phyloP scores from a whole-genome alignment of 2,329 filamentous ascomycete species.

The Monosporascus sp. region DNA sequence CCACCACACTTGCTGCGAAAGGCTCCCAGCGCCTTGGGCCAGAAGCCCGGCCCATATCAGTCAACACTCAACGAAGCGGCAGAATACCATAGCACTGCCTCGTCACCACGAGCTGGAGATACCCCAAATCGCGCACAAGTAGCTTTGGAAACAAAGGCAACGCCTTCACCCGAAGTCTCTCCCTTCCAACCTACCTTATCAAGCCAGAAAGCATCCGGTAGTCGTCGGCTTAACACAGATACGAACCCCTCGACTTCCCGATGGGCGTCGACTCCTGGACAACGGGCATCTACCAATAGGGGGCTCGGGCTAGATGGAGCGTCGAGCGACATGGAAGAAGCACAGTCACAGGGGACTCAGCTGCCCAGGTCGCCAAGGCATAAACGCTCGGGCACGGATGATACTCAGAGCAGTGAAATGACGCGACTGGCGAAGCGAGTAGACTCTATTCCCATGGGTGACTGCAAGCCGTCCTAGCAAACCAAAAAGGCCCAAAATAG shows the following conservation, averaged over 20 bases:
- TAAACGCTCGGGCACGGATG: background rate
- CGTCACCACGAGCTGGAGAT: too few relatives aligned
- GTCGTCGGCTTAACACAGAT: background rate
- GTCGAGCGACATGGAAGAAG: background rate
- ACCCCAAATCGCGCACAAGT: too few relatives aligned
- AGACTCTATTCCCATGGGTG: background rate
- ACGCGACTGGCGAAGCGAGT: background rate
- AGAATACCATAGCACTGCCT: too few relatives aligned
- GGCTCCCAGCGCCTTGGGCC: too few relatives aligned
- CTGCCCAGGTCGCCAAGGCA: background rate
- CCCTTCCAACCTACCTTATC: too few relatives aligned
- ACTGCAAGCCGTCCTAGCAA: background rate
- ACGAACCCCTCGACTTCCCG: background rate
- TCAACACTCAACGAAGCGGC: too few relatives aligned
- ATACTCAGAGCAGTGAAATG: background rate
- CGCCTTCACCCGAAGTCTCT: too few relatives aligned
- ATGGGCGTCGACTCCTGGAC: background rate
- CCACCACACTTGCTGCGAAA: too few relatives aligned
- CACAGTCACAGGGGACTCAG: background rate
- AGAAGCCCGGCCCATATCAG: too few relatives aligned
- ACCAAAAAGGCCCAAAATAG: too few relatives aligned
- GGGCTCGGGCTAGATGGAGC: background rate
- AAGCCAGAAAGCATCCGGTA: too few relatives aligned
- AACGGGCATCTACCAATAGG: background rate
- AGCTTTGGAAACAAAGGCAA: too few relatives aligned